phyloP scores from a whole-genome alignment of 352 stramenopile genomes.

The Phytophthora boehmeriae region DNA sequence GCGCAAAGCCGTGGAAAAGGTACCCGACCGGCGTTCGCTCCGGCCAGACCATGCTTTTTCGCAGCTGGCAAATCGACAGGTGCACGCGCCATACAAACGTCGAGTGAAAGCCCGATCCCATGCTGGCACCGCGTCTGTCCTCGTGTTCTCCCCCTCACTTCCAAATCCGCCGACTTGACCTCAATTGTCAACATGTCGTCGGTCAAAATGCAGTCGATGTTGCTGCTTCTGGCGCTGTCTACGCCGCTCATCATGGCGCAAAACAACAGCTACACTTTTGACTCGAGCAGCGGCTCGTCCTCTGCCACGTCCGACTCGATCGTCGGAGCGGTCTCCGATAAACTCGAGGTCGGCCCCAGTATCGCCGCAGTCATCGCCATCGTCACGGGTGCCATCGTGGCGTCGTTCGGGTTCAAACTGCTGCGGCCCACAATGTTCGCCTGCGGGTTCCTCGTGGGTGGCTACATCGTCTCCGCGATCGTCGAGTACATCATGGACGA shows the following conservation, averaged over 20 bases:
- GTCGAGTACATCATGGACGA: conserved; percentile 47
- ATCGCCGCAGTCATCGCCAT: conserved; percentile 55
- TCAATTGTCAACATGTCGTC: conserved; percentile 12
- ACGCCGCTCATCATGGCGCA: conserved; percentile 8
- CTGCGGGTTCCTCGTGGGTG: conserved; percentile 62
- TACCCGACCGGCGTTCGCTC: too few species aligned
- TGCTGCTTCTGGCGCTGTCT: conserved; percentile 25
- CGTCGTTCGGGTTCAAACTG: conserved; percentile 52
- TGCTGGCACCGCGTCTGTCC: background rate
- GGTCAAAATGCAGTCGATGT: conserved; percentile 18
- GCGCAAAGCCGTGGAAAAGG: too few species aligned
- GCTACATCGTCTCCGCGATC: conserved; percentile 49
- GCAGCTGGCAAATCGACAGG: background rate
- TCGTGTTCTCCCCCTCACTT: conserved; percentile 12
- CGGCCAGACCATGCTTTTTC: background rate
- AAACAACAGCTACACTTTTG: conserved; percentile 6
- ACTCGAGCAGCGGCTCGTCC: conserved; percentile 24
- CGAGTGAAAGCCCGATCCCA: background rate
- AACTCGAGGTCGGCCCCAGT: conserved; percentile 37
- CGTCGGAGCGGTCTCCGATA: conserved; percentile 26
- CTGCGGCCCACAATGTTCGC: conserved; percentile 68
- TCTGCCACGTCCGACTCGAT: conserved; percentile 26
- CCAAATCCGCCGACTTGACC: conserved; percentile 9
- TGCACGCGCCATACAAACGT: conserved; percentile 6
- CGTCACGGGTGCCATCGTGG: conserved; percentile 37